Evolutionary conservation across 139 green algal species (phyloP).

Genomic region (Gonium pectorale): DNA sequence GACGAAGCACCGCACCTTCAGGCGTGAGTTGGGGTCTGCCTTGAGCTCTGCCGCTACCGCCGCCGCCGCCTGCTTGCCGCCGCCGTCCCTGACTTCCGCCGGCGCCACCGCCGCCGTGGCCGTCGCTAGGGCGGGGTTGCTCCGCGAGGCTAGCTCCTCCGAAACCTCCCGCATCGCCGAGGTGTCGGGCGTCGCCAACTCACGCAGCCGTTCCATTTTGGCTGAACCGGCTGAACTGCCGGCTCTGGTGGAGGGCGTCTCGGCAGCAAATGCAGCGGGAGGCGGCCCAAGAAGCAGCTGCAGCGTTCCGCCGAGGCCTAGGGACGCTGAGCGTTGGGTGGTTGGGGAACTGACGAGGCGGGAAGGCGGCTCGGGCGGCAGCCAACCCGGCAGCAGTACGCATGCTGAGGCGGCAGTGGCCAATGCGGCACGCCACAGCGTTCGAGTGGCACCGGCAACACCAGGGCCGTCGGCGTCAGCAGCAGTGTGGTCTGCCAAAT

Average conservation of each 20-base stretch:
- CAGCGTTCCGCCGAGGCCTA: no score
- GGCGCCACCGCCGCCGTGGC: neutral
- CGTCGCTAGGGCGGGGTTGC: neutral
- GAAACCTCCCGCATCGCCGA: constrained; percentile 18
- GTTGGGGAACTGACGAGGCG: no score
- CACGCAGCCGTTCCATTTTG: constrained; percentile 1
- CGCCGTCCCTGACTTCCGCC: no score
- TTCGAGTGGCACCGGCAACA: no score
- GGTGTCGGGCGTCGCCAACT: neutral
- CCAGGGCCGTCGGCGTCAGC: no score
- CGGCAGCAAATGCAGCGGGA: no score
- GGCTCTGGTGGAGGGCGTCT: no score
- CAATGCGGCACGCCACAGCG: neutral
- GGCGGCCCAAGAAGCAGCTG: no score
- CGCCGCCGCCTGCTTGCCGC: neutral
- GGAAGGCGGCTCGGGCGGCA: neutral
- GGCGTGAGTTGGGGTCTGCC: neutral
- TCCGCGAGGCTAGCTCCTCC: constrained; percentile 24
- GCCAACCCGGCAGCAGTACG: neutral
- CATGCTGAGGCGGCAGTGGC: neutral
- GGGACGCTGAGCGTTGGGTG: no score
- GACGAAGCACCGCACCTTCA: no score
- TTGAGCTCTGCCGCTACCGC: neutral
- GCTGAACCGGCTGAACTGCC: no score
- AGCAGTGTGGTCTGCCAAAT: no score